A percentile compares a stretch with the other conserved stretches of the same genome.
Evolutionary conservation across 371 early-diverging fungal species (phyloP).

Genomic region (Rhizopus microsporus): DNA sequence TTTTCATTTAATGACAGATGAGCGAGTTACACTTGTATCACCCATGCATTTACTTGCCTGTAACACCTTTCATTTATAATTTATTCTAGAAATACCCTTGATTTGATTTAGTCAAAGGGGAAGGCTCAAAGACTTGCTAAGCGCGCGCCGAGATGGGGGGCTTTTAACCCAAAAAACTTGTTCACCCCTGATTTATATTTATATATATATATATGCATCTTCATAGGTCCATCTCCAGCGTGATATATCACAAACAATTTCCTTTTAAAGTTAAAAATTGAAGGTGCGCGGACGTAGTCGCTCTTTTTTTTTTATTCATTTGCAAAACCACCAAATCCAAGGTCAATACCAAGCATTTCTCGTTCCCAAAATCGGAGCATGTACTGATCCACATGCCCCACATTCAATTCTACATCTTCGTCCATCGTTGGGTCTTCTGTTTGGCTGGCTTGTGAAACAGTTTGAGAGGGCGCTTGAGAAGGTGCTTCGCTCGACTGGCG

Average conservation of each 20-base stretch:
- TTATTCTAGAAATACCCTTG: not conserved
- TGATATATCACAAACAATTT: not conserved
- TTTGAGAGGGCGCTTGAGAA: constrained; percentile 3
- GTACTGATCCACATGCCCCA: constrained; percentile 73
- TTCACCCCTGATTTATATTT: not conserved
- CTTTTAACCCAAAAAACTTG: no score
- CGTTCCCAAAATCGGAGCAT: constrained; percentile 69
- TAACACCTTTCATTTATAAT: constrained; percentile 3
- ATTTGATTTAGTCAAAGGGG: not conserved
- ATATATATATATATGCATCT: no score
- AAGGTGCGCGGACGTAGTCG: constrained; percentile 24
- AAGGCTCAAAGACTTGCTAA: not conserved
- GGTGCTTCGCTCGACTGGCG: constrained; percentile 19
- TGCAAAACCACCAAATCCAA: constrained; percentile 58
- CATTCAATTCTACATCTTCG: constrained; percentile 38
- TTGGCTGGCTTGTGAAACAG: not conserved
- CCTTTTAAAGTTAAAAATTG: constrained; percentile 9
- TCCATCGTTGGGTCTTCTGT: not conserved
- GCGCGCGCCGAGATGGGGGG: no score
- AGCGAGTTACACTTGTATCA: constrained; percentile 18
- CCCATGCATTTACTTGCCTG: constrained; percentile 22
- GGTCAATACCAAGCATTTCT: constrained; percentile 57
- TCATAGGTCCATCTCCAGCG: no score
- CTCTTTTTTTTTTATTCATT: constrained; percentile 2
- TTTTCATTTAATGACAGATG: constrained; percentile 21